These are phyloP conservation scores for Tylopilus cervinicoccineus DNA, from an alignment of 768 basidiomycete genomes.

Conservation along the genomic window DNA sequence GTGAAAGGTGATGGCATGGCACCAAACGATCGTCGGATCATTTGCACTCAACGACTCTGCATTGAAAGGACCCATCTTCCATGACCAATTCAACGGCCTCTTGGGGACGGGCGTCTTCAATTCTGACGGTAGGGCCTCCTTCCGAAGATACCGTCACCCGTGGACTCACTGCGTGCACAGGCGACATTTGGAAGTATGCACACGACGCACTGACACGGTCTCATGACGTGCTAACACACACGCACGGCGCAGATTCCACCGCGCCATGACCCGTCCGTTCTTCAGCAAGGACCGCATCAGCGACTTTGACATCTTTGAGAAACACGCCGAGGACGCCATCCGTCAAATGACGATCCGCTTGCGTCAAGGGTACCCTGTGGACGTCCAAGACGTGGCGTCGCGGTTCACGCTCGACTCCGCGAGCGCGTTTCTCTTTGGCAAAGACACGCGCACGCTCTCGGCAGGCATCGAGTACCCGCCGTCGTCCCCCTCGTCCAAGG, in stretches of 20 bases:
- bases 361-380: constrained; percentile 35
- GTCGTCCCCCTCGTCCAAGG: constrained; percentile 19
- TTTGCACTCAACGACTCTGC: neutral
- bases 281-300: constrained; percentile 38
- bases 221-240: neutral
- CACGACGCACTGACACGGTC: neutral
- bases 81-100: constrained; percentile 24
- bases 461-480: constrained; percentile 37
- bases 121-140: constrained; percentile 31
- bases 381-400: constrained; percentile 41
- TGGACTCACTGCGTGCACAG: constrained; percentile 11
- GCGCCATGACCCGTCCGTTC: constrained; percentile 41
- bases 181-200: constrained; percentile 38
- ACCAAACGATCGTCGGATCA: neutral
- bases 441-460: constrained; percentile 33
- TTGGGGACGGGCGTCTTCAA: constrained; percentile 40
- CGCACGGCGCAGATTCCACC: constrained; percentile 34
- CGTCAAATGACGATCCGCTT: constrained; percentile 31
- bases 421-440: constrained; percentile 53
- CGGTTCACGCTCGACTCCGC: constrained; percentile 57
- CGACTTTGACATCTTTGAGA: constrained; percentile 40
- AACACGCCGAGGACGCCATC: constrained; percentile 32
- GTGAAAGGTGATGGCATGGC: constrained; percentile 32
- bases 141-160: neutral
- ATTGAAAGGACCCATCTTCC: constrained; percentile 24